Percentiles rank a stretch among this genome's conserved stretches.
Evolutionary conservation across 768 basidiomycete species (phyloP).

Genomic region (Phanerochaete sordida): DNA sequence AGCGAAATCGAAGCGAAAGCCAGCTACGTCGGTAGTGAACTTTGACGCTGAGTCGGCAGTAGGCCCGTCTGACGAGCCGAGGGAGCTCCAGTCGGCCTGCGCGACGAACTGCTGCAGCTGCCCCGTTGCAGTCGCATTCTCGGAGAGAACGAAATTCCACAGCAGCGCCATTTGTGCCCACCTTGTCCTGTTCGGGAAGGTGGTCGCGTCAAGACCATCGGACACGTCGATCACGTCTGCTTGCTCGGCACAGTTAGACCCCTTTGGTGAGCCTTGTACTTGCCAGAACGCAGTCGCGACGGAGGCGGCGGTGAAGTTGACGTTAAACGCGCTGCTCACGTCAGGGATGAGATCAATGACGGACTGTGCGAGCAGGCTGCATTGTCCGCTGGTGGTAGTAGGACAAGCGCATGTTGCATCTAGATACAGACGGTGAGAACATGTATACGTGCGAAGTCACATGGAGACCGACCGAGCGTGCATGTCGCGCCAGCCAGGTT

Average conservation of each 20-base stretch:
- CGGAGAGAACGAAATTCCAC: slow-evolving; percentile 55
- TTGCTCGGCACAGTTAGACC: slow-evolving; percentile 49
- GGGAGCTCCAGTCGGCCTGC: slow-evolving; percentile 44
- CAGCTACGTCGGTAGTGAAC: slow-evolving; percentile 43
- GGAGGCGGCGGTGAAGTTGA: slow-evolving; percentile 40
- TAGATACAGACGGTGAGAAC: slow-evolving; percentile 21
- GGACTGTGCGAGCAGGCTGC: slow-evolving; percentile 51
- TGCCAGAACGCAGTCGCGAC: slow-evolving; percentile 51
- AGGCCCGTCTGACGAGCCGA: slow-evolving; percentile 40
- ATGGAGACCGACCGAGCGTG: slow-evolving; percentile 45
- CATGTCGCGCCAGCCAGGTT: slow-evolving; percentile 49
- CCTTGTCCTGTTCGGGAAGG: slow-evolving; percentile 44
- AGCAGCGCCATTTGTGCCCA: slow-evolving; percentile 61
- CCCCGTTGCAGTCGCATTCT: slow-evolving; percentile 36
- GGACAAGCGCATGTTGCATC: slow-evolving; percentile 65
- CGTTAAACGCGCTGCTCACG: slow-evolving; percentile 44
- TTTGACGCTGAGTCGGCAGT: slow-evolving; percentile 22
- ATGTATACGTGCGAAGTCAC: neutral
- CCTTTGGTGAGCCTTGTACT: slow-evolving; percentile 40
- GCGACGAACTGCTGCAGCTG: slow-evolving; percentile 45
- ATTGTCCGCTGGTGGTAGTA: slow-evolving; percentile 37
- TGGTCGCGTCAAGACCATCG: slow-evolving; percentile 34
- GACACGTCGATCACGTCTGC: slow-evolving; percentile 53
- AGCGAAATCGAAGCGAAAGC: slow-evolving; percentile 60
- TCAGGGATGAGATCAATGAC: slow-evolving; percentile 46